Base-by-base conservation (phyloP, 805 yeast genomes). In the Starmerella sp. region DNA sequence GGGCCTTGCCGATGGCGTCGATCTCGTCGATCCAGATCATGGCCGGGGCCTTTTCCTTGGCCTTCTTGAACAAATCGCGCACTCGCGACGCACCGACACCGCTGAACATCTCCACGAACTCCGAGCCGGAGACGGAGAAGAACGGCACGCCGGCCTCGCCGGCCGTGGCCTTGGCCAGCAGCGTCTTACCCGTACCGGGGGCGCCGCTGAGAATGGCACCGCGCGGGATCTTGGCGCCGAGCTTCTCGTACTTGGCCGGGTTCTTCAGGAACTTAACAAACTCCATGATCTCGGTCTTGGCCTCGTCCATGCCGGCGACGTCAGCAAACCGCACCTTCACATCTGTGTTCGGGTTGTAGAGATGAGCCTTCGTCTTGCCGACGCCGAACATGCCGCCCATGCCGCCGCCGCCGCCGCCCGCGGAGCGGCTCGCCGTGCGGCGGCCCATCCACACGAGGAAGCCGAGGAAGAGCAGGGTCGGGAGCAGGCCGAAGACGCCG, bases 71-170 rank as follows among this genome's bases (percentile, higher is more conserved):
- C 65, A 89, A 75, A 66, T 90, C 96, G 69, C 97, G 85, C 43
- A 89, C 97, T 69, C 97, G 78, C 4, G 91, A 83, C 4, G 96
- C 96, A 73, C 96, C 96, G 30, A 89, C 96, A 72, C 96, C 96
- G 22, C 86, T 95, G 74, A 86, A 89, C 96, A 89, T 89, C 69
- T 89, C 96, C n/a, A 88, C 95, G 62, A 89, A 89, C 68, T 89
- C 96, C 13, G 96, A 87, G 63, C 96, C 96, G 1, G 95, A 84
- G 6, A 89, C 96, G 28, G 93, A 83, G 60, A 81, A 81, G 68
- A 89, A 89, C 30, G 97, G 96, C 51, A 89, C 97, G 51, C 87
- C 93, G 1, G 96, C 96, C 69, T 89, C 96, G 63, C 97, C 96
- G 2, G 96, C 97, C 30, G 96, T 89, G 11, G 96, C 96, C 69